A percentile compares a stretch with the other conserved stretches of the same genome.
Conservation (phyloP, 2,329 filamentous ascomycete species). For the Arachnopeziza araneosa region DNA sequence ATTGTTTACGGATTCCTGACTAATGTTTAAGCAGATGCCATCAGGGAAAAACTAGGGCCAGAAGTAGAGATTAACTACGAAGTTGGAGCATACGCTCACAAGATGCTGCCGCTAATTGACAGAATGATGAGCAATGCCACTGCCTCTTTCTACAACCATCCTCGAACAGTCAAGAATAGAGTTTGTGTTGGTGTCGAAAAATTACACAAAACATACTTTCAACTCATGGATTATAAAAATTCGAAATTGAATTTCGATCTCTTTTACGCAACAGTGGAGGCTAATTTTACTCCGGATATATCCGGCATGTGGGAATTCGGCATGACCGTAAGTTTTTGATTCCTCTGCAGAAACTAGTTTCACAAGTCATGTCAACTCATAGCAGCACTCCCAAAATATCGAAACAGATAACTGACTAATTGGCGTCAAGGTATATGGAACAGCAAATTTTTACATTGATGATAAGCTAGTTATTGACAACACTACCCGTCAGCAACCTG, state of each 20-base stretch:
- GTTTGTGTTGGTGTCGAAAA: slow-evolving; percentile 45
- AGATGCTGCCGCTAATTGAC: slow-evolving; percentile 54
- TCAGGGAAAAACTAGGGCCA: slow-evolving; percentile 18
- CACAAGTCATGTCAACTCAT: neutral
- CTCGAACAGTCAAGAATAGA: slow-evolving; percentile 41
- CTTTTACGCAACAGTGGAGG: slow-evolving; percentile 33
- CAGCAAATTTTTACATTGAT: slow-evolving; percentile 32
- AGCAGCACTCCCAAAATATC: neutral
- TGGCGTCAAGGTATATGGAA: slow-evolving; percentile 25
- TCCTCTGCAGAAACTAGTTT: neutral
- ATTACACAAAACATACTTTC: slow-evolving; percentile 38
- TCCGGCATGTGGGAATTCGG: slow-evolving; percentile 31
- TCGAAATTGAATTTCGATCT: slow-evolving; percentile 22
- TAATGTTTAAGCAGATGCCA: slow-evolving; percentile 18
- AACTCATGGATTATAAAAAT: slow-evolving; percentile 47
- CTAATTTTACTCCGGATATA: slow-evolving; percentile 20
- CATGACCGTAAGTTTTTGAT: slow-evolving; percentile 20
- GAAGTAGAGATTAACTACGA: slow-evolving; percentile 38
- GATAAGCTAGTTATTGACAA: slow-evolving; percentile 31
- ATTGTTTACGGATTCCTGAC: neutral
- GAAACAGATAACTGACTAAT: neutral
- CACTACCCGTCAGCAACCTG: slow-evolving; percentile 30
- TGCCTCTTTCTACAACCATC: slow-evolving; percentile 57
- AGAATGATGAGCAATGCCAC: slow-evolving; percentile 46
- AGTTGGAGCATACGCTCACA: slow-evolving; percentile 58